phyloP scores from a whole-genome alignment of 2,329 filamentous ascomycete genomes.

The Stachybotrys chartarum region DNA sequence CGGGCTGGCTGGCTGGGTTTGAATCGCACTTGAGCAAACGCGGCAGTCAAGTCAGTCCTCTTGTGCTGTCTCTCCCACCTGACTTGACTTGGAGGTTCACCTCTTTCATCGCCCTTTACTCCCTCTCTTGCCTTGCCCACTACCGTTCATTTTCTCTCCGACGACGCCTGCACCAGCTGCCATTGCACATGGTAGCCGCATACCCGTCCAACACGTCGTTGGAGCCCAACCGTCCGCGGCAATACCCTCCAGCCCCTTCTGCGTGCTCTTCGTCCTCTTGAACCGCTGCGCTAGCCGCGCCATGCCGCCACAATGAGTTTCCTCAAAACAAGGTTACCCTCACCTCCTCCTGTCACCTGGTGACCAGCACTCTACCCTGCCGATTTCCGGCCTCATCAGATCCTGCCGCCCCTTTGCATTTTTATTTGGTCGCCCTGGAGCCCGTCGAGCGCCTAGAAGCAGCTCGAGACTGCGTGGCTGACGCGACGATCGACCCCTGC shows the following conservation, averaged over 20 bases:
- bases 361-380: neutral
- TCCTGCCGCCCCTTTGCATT: neutral
- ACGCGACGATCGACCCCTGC: neutral
- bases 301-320: constrained; percentile 35
- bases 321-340: constrained; percentile 34
- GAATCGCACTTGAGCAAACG: neutral
- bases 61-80: neutral
- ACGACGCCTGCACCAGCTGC: neutral
- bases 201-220: constrained; percentile 12
- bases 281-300: constrained; percentile 19
- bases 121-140: neutral
- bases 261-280: constrained; percentile 1
- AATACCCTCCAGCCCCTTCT: constrained; percentile 6
- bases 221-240: constrained; percentile 6
- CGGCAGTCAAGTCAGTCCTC: neutral
- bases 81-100: neutral
- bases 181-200: neutral
- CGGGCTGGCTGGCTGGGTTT: neutral
- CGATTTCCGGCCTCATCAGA: neutral
- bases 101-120: neutral
- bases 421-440: neutral
- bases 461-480: neutral
- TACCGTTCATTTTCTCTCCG: neutral
- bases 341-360: constrained; percentile 5
- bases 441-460: neutral